Evolutionary conservation across 2,329 filamentous ascomycete genomes (phyloP), one percentile per base, ranked within the genome.

Genomic region (Aspergillus amoenus): DNA sequence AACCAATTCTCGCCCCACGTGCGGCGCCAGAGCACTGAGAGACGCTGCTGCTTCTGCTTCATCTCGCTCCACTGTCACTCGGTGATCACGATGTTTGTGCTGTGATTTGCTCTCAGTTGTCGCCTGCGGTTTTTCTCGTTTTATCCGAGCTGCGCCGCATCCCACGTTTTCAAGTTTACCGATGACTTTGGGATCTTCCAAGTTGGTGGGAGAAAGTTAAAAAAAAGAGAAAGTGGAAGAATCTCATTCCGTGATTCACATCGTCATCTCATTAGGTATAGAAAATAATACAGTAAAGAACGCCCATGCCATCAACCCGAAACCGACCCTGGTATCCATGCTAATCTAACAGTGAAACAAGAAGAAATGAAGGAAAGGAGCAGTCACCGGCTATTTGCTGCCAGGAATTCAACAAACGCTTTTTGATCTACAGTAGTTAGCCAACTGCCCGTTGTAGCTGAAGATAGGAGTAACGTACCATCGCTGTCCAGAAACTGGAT

Each of bases 401-500:
- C 65, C 21, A 72, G 56, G 57, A 72, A 66, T 50, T 70, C 64
- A 50, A 70, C 70, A 42, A 74, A 73, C 11, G 54, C 55, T 43
- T 65, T 63, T 42, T 67, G 66, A 59, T 73, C 72, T 74, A 59
- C 18, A 15, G n/a, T 8, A 15, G 12, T 24, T 9, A 44, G 12
- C n/a, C 24, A 27, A 18, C 3, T 18, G 18, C 3, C 18, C 18
- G 18, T 18, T 18, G 18, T 18, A 18, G 18, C 18, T 18, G 18
- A 18, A 18, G 18, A 18, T 18, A 18, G 18, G 18, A 18, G 3
- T 18, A 18, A 18, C 18, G 18, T 18, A 18, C 75, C 75, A 51
- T 70, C 56, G 46, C 75, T 68, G 42, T 77, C 73, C 21, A 78
- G 66, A 56, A 78, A 77, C 32, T 66, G 61, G 42, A 78, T 70